These are phyloP conservation scores for Kickxella alabastrina DNA, from an alignment of 192 early-diverging fungal genomes.

Conservation along the genomic window DNA sequence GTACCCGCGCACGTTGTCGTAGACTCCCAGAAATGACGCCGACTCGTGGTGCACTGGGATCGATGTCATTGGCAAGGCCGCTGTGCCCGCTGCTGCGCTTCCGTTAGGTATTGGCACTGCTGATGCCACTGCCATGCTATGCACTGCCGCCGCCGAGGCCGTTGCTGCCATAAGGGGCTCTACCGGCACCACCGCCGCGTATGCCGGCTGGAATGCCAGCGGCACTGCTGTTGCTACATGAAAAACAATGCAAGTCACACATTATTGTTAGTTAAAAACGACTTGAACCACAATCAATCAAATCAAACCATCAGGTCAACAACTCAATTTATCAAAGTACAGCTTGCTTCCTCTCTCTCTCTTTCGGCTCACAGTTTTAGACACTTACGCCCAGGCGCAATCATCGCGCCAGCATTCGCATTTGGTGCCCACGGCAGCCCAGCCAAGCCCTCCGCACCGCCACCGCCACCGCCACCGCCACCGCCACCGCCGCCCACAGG, in stretches of 20 bases:
- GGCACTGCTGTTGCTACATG: conserved; percentile 22
- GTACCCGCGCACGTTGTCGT: conserved; percentile 51
- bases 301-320: no score
- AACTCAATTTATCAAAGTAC: no score
- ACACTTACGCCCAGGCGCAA: conserved; percentile 34
- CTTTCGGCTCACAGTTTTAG: not conserved
- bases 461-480: no score
- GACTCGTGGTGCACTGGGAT: conserved; percentile 6
- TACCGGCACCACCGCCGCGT: conserved; percentile 8
- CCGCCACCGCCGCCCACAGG: no score
- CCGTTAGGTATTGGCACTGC: no score
- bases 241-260: no score
- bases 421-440: conserved; percentile 39
- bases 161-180: not conserved
- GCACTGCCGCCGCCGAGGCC: not conserved
- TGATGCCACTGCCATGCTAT: not conserved
- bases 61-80: no score
- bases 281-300: no score
- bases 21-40: conserved; percentile 35
- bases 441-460: conserved; percentile 37
- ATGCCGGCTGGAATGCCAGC: conserved; percentile 28
- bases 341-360: not conserved
- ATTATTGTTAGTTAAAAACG: no score
- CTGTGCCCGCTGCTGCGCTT: not conserved
- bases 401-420: conserved; percentile 26